Conservation (phyloP, 495 filamentous ascomycete species). For the Talaromyces thailandensis region DNA sequence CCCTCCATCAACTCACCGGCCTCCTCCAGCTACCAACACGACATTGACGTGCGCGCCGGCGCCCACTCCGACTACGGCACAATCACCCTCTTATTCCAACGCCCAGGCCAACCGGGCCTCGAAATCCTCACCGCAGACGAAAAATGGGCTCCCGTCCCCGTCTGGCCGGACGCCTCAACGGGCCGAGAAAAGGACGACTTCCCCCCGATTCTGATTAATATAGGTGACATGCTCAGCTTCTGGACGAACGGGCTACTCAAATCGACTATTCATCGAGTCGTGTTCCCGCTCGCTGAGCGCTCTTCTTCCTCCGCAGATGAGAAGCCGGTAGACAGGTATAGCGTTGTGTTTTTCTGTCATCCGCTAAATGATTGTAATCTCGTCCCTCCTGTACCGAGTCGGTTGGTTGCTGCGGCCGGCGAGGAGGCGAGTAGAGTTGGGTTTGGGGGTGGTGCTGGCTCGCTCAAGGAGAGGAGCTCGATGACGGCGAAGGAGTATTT, state of each 20-base stretch:
- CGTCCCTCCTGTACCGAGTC: conserved; percentile 62
- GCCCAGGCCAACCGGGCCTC: conserved; percentile 72
- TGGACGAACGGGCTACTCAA: conserved; percentile 85
- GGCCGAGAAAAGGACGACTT: conserved; percentile 12
- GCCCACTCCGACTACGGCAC: conserved; percentile 62
- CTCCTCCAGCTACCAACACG: conserved; percentile 35
- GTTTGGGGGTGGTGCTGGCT: conserved; percentile 32
- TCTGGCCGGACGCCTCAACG: conserved; percentile 20
- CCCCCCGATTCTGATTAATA: conserved; percentile 84
- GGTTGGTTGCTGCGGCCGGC: conserved; percentile 33
- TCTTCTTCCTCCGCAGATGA: conserved; percentile 8
- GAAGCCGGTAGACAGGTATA: conserved; percentile 65
- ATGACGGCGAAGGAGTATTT: conserved; percentile 84
- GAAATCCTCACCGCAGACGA: conserved; percentile 61
- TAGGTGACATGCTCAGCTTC: conserved; percentile 81
- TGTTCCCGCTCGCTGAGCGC: conserved; percentile 52
- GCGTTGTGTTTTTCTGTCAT: conserved; percentile 88
- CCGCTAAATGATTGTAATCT: conserved; percentile 64
- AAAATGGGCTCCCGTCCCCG: conserved; percentile 37
- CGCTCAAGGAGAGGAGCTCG: conserved; percentile 40
- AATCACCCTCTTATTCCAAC: conserved; percentile 68
- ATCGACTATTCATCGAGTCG: conserved; percentile 81
- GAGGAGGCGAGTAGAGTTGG: conserved; percentile 23
- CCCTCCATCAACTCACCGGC: conserved; percentile 43
- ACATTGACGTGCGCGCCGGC: conserved; percentile 52